Evolutionary conservation across 2,329 filamentous ascomycete species (phyloP).

Genomic region (Neonectria neomacrospora): DNA sequence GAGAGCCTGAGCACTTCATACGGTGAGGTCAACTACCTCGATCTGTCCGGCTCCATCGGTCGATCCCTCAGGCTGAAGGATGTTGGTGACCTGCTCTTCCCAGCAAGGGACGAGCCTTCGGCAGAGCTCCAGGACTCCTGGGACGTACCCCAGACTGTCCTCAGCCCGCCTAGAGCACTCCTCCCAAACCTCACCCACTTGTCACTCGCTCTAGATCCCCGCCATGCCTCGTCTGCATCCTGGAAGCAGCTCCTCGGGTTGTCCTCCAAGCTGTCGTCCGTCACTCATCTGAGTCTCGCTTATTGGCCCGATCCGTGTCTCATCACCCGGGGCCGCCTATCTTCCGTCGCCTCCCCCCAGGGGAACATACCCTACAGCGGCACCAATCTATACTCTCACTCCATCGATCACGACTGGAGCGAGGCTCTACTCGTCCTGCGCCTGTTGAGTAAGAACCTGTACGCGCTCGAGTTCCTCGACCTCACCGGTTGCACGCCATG

Average conservation of each 20-base stretch:
- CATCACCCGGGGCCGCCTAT: slow-evolving; percentile 63
- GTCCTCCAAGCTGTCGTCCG: slow-evolving; percentile 61
- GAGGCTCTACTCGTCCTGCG: slow-evolving; percentile 68
- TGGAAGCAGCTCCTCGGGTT: slow-evolving; percentile 69
- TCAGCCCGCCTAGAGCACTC: slow-evolving; percentile 51
- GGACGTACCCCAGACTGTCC: slow-evolving; percentile 56
- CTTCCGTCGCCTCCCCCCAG: slow-evolving; percentile 58
- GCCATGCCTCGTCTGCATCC: slow-evolving; percentile 52
- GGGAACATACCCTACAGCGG: slow-evolving; percentile 64
- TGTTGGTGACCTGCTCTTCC: slow-evolving; percentile 62
- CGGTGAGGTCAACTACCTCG: slow-evolving; percentile 60
- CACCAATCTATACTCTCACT: slow-evolving; percentile 68
- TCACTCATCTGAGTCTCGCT: slow-evolving; percentile 71
- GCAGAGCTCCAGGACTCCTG: slow-evolving; percentile 61
- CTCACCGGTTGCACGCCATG: slow-evolving; percentile 69
- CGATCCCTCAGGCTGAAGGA: slow-evolving; percentile 63
- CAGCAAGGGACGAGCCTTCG: slow-evolving; percentile 39
- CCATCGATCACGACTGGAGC: slow-evolving; percentile 67
- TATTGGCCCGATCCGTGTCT: slow-evolving; percentile 71
- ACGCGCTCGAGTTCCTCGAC: slow-evolving; percentile 70
- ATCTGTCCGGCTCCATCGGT: slow-evolving; percentile 64
- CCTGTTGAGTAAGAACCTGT: slow-evolving; percentile 64
- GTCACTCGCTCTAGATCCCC: slow-evolving; percentile 63
- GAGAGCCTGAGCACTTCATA: slow-evolving; percentile 39
- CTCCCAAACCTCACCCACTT: slow-evolving; percentile 70